These are phyloP conservation scores for Eucalyptus cloeziana DNA, from an alignment of 345 rosid genomes.

Conservation along the genomic window DNA sequence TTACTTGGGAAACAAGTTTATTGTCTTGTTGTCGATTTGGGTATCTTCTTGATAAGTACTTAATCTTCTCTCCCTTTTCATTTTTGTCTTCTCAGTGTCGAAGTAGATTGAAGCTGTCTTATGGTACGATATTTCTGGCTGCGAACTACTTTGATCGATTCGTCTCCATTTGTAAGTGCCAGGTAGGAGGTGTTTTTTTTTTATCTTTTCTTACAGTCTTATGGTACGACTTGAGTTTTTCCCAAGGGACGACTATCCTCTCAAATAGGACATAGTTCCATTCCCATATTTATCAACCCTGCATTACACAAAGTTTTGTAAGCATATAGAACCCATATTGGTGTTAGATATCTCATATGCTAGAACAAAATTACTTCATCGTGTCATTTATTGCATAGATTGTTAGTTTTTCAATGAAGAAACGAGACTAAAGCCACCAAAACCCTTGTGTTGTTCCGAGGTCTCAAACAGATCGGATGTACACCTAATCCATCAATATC, in stretches of 20 bases:
- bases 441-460: background rate
- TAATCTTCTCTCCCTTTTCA: background rate
- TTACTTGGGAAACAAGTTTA: background rate
- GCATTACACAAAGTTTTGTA: background rate
- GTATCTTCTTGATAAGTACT: background rate
- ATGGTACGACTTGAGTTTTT: background rate
- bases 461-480: background rate
- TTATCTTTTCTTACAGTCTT: background rate
- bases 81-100: conserved; percentile 18
- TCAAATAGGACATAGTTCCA: background rate
- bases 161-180: conserved; percentile 26
- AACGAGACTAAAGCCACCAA: background rate
- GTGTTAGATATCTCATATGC: background rate
- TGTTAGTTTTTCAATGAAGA: background rate
- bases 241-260: background rate
- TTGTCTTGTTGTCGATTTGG: conserved; percentile 6
- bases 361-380: background rate
- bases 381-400: background rate
- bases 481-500: background rate
- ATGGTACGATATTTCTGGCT: conserved; percentile 33
- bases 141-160: conserved; percentile 53
- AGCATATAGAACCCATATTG: background rate
- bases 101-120: conserved; percentile 27
- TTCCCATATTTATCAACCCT: background rate
- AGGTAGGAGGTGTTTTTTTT: conserved; percentile 14